These are phyloP conservation scores for Aspergillus persii DNA, from an alignment of 2,329 filamentous ascomycete species.

Conservation along the genomic window DNA sequence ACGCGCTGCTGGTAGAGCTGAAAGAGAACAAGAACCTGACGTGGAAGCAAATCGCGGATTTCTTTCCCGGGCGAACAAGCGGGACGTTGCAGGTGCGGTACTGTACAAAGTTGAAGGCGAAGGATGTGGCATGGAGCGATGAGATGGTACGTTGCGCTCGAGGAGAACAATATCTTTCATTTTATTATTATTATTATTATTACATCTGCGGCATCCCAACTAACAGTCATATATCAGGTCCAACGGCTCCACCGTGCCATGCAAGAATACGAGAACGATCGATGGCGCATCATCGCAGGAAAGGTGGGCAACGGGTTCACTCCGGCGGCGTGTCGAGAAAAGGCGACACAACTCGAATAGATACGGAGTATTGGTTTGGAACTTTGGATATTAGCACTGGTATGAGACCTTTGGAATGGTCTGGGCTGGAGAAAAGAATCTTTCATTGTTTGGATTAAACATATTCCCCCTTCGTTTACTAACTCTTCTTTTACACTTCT, in stretches of 20 bases:
- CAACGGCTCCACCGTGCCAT: constrained; percentile 40
- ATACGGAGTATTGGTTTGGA: neutral
- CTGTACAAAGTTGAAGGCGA: constrained; percentile 91
- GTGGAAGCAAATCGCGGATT: constrained; percentile 97
- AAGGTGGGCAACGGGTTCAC: constrained; percentile 91
- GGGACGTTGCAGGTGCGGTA: constrained; percentile 92
- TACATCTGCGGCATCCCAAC: neutral
- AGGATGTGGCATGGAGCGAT: constrained; percentile 89
- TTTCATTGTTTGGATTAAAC: neutral
- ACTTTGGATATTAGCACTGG: neutral
- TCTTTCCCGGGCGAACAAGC: constrained; percentile 86
- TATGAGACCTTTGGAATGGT: neutral
- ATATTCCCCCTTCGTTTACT: neutral
- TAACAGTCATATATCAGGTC: constrained; percentile 27
- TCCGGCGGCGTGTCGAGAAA: constrained; percentile 80
- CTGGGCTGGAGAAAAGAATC: neutral
- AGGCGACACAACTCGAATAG: constrained; percentile 45
- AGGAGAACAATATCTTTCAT: neutral
- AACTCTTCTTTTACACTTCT: neutral
- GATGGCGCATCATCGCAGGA: constrained; percentile 86
- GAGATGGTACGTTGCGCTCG: constrained; percentile 65
- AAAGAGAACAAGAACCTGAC: constrained; percentile 94
- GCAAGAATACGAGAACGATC: constrained; percentile 58
- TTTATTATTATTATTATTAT: no score
- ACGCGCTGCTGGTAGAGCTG: constrained; percentile 79